Percentiles rank a stretch among this genome's conserved stretches.
These are phyloP conservation scores for Hippophae rhamnoides DNA, from an alignment of 306 rosid species.

Conservation along the genomic window DNA sequence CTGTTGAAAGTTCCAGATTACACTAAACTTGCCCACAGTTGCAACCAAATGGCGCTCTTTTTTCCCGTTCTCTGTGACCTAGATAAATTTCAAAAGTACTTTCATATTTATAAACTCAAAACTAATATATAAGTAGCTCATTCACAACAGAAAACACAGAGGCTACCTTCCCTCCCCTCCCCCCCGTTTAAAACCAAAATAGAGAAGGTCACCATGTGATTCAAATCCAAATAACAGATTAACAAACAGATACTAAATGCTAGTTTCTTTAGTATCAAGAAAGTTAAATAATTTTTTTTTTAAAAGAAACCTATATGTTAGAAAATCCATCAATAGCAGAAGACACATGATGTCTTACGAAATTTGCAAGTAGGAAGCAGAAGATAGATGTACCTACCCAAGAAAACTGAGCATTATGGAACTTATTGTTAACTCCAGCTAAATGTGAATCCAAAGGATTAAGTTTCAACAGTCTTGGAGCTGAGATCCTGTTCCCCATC, in stretches of 20 bases:
- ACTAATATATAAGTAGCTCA: not conserved
- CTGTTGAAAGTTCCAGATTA: constrained; percentile 96
- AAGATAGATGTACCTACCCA: constrained; percentile 51
- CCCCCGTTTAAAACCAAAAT: no score
- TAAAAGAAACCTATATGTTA: no score
- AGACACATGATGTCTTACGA: no score
- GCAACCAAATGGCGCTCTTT: constrained; percentile 96
- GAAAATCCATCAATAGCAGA: no score
- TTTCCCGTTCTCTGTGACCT: constrained; percentile 95
- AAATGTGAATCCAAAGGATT: constrained; percentile 86
- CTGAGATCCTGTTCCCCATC: constrained; percentile 88
- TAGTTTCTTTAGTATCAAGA: no score
- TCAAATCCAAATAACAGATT: no score
- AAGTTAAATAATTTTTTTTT: no score
- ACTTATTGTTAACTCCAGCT: constrained; percentile 77
- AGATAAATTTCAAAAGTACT: constrained; percentile 4
- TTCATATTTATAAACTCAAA: not conserved
- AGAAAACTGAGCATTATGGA: constrained; percentile 88
- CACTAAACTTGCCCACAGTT: constrained; percentile 77
- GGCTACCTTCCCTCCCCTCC: no score
- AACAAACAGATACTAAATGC: no score
- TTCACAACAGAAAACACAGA: no score
- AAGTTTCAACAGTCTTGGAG: constrained; percentile 89
- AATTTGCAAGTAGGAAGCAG: not conserved
- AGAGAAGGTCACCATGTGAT: no score